These are phyloP conservation scores for Melaleuca quinquenervia DNA, from an alignment of 345 rosid species.

Conservation along the genomic window DNA sequence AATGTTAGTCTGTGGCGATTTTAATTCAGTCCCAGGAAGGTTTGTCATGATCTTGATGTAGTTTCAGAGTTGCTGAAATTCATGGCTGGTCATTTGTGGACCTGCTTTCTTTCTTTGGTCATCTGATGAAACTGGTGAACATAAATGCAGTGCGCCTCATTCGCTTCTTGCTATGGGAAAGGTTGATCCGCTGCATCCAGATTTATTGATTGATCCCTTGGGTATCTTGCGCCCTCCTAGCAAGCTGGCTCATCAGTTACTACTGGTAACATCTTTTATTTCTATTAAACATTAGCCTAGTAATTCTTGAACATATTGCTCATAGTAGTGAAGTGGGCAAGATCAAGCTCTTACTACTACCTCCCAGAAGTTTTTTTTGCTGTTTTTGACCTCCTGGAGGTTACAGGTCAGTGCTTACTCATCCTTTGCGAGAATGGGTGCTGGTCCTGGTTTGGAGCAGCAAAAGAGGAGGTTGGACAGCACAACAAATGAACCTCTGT, in stretches of 20 bases:
- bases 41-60: conserved; percentile 8
- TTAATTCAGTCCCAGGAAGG: conserved; percentile 92
- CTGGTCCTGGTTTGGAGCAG: conserved; percentile 46
- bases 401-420: conserved; percentile 99
- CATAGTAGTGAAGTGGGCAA: background rate
- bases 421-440: conserved; percentile 65
- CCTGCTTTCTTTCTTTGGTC: background rate
- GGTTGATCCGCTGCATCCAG: conserved; percentile 76
- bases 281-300: background rate
- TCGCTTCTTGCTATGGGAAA: conserved; percentile 95
- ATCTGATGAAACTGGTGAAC: background rate
- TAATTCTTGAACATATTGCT: background rate
- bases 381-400: conserved; percentile 6
- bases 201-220: conserved; percentile 74
- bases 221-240: conserved; percentile 71
- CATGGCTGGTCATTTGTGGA: background rate
- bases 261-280: conserved; percentile 43
- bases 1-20: conserved; percentile 98
- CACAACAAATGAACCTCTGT: conserved; percentile 80
- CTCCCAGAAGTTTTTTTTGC: background rate
- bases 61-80: background rate
- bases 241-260: conserved; percentile 88
- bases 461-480: conserved; percentile 90
- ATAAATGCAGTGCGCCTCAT: conserved; percentile 77
- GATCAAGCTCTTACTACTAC: background rate